These are phyloP conservation scores for Hypoxylon sp. DNA, from an alignment of 2,329 filamentous ascomycete species.

Conservation along the genomic window DNA sequence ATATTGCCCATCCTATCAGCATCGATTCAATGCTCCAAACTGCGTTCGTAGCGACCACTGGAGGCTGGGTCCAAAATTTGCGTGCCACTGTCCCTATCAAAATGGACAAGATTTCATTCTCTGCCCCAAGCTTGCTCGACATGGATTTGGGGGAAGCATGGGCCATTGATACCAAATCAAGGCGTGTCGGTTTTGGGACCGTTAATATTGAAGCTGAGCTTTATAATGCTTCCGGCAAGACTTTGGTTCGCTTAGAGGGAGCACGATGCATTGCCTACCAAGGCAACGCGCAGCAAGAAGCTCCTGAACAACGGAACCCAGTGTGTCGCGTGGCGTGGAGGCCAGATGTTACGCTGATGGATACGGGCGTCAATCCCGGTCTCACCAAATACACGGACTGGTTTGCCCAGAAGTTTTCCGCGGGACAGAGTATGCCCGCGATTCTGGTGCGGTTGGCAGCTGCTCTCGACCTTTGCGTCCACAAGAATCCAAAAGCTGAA, in stretches of 20 bases:
- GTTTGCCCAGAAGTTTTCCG: background rate
- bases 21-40: slow-evolving; percentile 5
- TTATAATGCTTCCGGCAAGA: background rate
- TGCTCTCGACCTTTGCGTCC: background rate
- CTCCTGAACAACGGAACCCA: background rate
- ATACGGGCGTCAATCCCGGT: background rate
- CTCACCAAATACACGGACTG: background rate
- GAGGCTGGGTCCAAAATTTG: background rate
- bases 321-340: background rate
- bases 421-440: background rate
- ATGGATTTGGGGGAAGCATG: background rate
- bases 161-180: background rate
- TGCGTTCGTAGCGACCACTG: background rate
- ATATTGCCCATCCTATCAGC: slow-evolving; percentile 11
- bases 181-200: background rate
- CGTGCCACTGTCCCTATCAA: background rate
- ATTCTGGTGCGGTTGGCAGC: background rate
- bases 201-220: background rate
- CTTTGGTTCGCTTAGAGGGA: background rate
- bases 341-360: background rate
- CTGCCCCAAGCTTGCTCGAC: background rate
- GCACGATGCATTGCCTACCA: background rate
- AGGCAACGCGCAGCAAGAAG: background rate
- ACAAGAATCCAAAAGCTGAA: background rate
- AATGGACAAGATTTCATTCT: background rate